Conservation (phyloP, 2,329 filamentous ascomycete species). For the Pseudogymnoascus sp. region DNA sequence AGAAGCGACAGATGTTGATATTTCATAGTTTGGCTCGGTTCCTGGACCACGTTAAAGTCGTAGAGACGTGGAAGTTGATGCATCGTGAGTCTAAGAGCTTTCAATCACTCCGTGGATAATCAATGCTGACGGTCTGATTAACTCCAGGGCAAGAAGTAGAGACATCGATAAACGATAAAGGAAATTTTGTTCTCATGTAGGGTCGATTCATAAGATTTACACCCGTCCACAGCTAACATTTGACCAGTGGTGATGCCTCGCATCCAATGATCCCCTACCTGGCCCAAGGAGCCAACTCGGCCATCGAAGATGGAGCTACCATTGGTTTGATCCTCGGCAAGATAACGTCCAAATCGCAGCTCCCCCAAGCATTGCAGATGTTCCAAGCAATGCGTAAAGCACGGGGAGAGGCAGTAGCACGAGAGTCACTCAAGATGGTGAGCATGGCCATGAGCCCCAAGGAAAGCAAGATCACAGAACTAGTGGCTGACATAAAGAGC, state of each 20-base stretch:
- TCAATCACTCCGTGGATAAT: background rate
- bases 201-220: background rate
- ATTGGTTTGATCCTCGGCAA: constrained; percentile 51
- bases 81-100: background rate
- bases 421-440: constrained; percentile 49
- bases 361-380: constrained; percentile 38
- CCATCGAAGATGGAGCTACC: constrained; percentile 61
- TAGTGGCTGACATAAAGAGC: background rate
- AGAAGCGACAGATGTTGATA: background rate
- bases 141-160: constrained; percentile 12
- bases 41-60: constrained; percentile 44
- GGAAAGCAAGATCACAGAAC: background rate
- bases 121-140: constrained; percentile 30
- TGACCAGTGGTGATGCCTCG: constrained; percentile 48
- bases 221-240: background rate
- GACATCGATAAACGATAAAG: constrained; percentile 21
- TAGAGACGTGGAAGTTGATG: constrained; percentile 67
- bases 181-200: constrained; percentile 17
- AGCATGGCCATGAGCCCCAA: constrained; percentile 17
- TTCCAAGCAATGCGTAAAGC: constrained; percentile 43
- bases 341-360: constrained; percentile 37
- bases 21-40: constrained; percentile 29
- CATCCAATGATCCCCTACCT: constrained; percentile 59
- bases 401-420: constrained; percentile 47
- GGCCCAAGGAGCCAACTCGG: constrained; percentile 60